Evolutionary conservation across 2,329 filamentous ascomycete species (phyloP), one percentile per base, ranked within the genome.

Genomic region (Monascus ruber): DNA sequence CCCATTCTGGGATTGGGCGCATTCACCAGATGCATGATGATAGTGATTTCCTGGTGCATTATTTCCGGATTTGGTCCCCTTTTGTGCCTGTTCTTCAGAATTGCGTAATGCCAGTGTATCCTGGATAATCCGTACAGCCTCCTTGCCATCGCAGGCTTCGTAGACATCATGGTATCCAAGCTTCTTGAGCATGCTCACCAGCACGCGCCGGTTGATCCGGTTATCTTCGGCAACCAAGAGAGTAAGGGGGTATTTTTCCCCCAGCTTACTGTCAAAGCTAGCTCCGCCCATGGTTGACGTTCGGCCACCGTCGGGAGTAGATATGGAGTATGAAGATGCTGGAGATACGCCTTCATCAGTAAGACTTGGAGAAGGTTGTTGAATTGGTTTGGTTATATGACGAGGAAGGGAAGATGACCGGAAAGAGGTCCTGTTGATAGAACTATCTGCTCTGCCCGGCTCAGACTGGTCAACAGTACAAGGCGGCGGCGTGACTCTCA

Each of bases 181-280:
- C 48, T 80, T 81, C 24, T 65, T 65, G 5, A 85, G 71, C 72
- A 83, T 83, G 48, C 65, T 77, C 26, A 81, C 71, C 10, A 83
- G 67, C 0, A 84, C 71, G 34, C 74, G 76, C 39, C 81, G 74
- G 51, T 84, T 83, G 58, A 84, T 81, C 45, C 73, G 73, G 57
- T 85, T 85, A 58, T 85, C 81, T 60, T 85, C 81, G 4, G 78
- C 81, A 1, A 85, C 75, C 2, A 85, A 68, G 46, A 85, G 79
- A 6, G 73, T 80, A 6, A 84, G 66, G 1, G 81, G 81, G 43
- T 76, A 68, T 47, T 74, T 75, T 35, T 64, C 60, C 3, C 74
- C 76, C 4, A 83, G 66, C 9, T 73, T 66, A 34, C 71, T 69
- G 50, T 82, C 77, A 47, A 76, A 69, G 3, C 48, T 36, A 37